Evolutionary conservation across 176 grass and related monocot species (phyloP), one percentile per base, ranked within the genome.

Genomic region (Zea luxurians): DNA sequence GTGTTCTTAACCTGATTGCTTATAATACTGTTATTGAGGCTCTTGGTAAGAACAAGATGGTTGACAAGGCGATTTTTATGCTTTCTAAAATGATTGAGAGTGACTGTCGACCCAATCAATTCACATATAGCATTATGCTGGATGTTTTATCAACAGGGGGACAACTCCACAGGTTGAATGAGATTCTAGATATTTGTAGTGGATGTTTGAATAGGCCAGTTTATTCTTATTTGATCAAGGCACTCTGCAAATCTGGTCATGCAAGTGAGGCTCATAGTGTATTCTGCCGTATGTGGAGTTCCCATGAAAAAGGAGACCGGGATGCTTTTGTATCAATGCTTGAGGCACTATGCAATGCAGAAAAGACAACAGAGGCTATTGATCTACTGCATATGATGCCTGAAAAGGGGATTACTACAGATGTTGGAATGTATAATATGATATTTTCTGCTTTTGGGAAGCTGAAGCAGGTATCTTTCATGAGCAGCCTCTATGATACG

Each of bases 21-120:
- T 99, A 87, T 86, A 99, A 99, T 74, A 99, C 92, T 72, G 78
- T 90, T 78, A 89, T 99, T 76, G 80, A 99, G 61, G 96, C 89
- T 77, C 92, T 99, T 87, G 91, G 87, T 34, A 99, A 92, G 80
- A 92, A 92, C 66, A 85, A 78, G 70, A 92, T 94, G 88, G 83
- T 92, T 49, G 90, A 90, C 44, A 95, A 99, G 79, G 69, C 82
- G 27, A 46, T 95, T 77, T 90, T 90, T 83, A 47, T 99, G 59
- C 93, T 99, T 78, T 89, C 96, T 46, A 99, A 95, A 89, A 99
- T 99, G 88, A 52, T 91, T 18, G 61, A 95, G 54, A 84, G 83
- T 80, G 80, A 80, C 53, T 92, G 85, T 55, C 73, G 68, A 42
- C 96, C 88, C 17, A 98, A 92, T 83, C 77, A 92, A 81, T 98